Percentiles rank a stretch among this genome's conserved stretches.
Conservation (phyloP, 495 filamentous ascomycete genomes). For the Lophiostoma macrostomum region DNA sequence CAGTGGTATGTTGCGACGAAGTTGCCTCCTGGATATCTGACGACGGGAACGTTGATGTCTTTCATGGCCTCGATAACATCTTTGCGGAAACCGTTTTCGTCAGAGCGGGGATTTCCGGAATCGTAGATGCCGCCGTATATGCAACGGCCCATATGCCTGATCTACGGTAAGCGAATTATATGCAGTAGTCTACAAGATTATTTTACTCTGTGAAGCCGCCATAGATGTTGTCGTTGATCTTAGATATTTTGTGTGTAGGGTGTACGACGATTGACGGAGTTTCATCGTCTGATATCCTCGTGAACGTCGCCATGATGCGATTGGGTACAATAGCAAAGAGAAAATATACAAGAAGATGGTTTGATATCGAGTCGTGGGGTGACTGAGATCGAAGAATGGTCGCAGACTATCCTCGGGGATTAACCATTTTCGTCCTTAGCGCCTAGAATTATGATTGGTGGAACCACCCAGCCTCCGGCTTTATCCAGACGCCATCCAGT, state of each 20-base stretch:
- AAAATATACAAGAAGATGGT: neutral
- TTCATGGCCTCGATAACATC: conserved; percentile 69
- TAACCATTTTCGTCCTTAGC: no score
- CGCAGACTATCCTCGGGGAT: neutral
- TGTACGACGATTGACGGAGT: conserved; percentile 61
- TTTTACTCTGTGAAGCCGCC: conserved; percentile 71
- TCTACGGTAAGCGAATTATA: neutral
- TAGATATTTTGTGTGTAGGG: conserved; percentile 56
- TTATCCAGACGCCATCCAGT: conserved; percentile 2
- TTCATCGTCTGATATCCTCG: conserved; percentile 56
- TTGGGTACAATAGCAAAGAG: neutral
- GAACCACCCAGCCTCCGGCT: conserved; percentile 2
- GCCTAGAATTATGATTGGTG: conserved; percentile 21
- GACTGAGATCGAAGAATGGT: neutral
- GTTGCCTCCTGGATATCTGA: conserved; percentile 78
- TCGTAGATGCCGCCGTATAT: conserved; percentile 86
- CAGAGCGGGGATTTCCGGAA: conserved; percentile 64
- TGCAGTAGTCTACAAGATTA: neutral
- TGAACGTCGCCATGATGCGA: conserved; percentile 63
- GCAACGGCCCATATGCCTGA: conserved; percentile 76
- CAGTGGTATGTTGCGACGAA: conserved; percentile 81
- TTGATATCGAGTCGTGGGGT: neutral
- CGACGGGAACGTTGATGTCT: conserved; percentile 68
- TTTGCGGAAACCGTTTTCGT: conserved; percentile 69
- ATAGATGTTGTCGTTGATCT: conserved; percentile 72